These are phyloP conservation scores for Rhizopogon vulgaris DNA, from an alignment of 768 basidiomycete genomes.

Conservation along the genomic window DNA sequence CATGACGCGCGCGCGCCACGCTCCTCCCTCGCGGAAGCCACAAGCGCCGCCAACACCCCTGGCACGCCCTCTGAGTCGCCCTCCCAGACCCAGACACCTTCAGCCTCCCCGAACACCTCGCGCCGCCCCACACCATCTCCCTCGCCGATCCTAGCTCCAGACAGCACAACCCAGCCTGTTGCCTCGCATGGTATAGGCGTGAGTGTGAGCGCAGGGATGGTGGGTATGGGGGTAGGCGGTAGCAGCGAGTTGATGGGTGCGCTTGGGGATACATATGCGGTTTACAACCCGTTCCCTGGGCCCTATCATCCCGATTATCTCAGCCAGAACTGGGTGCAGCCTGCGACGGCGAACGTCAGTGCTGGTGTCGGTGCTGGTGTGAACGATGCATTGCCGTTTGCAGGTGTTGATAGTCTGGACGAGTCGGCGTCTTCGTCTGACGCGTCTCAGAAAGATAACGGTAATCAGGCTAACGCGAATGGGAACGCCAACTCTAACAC, in stretches of 20 bases:
- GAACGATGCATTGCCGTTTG: slow-evolving; percentile 49
- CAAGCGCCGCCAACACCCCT: slow-evolving; percentile 55
- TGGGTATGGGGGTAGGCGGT: not conserved
- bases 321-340: slow-evolving; percentile 40
- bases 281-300: slow-evolving; percentile 53
- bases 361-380: slow-evolving; percentile 6
- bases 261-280: slow-evolving; percentile 31
- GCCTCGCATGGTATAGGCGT: slow-evolving; percentile 18
- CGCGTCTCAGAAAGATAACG: not conserved
- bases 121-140: slow-evolving; percentile 63
- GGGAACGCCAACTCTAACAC: not conserved
- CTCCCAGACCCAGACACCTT: slow-evolving; percentile 49
- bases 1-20: slow-evolving; percentile 67
- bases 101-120: slow-evolving; percentile 69
- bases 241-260: slow-evolving; percentile 52
- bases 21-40: slow-evolving; percentile 3
- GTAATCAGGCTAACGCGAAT: slow-evolving; percentile 5
- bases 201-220: not conserved
- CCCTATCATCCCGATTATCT: slow-evolving; percentile 74
- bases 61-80: slow-evolving; percentile 65
- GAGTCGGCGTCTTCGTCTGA: slow-evolving; percentile 19
- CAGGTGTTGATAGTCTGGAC: slow-evolving; percentile 41
- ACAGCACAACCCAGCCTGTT: slow-evolving; percentile 56
- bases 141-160: slow-evolving; percentile 65
- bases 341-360: slow-evolving; percentile 2